Evolutionary conservation across 306 rosid species (phyloP), one percentile per base, ranked within the genome.

Genomic region (Vicia sativa): DNA sequence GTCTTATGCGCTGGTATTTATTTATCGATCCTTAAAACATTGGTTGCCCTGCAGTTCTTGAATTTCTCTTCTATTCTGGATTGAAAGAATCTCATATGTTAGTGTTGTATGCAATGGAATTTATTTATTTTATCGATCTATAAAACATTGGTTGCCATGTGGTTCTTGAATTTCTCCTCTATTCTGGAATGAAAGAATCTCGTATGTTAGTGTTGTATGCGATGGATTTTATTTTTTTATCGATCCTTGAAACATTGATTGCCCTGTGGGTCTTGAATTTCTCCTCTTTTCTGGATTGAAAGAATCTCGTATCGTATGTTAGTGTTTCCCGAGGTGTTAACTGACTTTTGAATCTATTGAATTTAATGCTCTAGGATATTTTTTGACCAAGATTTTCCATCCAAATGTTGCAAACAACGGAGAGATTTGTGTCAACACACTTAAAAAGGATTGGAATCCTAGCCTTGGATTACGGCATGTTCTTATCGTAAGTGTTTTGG

Each of bases 381-480:
- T 95, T 87, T 72, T 88, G 73, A 95, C 97, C 8, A 90, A 85
- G 84, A 90, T 95, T 72, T 90, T 90, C 80, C 99, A 88, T 81
- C 99, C 99, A 41, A 95, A 95, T 62, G 84, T 95, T 78, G 85
- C 99, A 75, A 82, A 46, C 68, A 85, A 82, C 37, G 99, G 99
- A 38, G 99, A 95, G 83, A 95, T 95, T 68, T 95, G 99, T 84
- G 99, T 95, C 77, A 95, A 95, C 86, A 87, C 97, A 3, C 84
- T 95, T 62, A 90, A 90, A 78, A 95, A 88, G 74, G 99, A 95
- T 78, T 95, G 99, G 99, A 90, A 87, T 82, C 99, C 99, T 14
- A 90, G 91, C 72, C 96, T 87, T 57, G 99, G 99, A 25, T 74
- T 95, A 65, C 87, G 97, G 0, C 97, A 95, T 81, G 95, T 95